Evolutionary conservation across 495 filamentous ascomycete species (phyloP), one percentile per base, ranked within the genome.

Genomic region (Massariosphaeria phaeospora): DNA sequence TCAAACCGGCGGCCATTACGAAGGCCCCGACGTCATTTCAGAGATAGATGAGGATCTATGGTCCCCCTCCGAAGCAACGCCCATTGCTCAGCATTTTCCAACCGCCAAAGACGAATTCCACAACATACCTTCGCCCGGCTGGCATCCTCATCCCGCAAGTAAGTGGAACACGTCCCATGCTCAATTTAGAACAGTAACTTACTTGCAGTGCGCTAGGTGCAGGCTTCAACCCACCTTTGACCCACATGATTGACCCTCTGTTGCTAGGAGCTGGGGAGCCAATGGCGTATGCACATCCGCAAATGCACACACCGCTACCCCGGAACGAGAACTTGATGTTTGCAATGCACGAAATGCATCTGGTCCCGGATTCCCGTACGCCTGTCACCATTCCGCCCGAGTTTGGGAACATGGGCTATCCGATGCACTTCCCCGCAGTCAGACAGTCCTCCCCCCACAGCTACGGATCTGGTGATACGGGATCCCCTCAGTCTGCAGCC

Each of bases 271-370:
- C 56, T 11, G 57, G 51, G 2, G 57, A 55, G 25, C 17, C 52
- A 18, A 58, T 52, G 27, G 23, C 11, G 11, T 61, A 34, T 39
- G n/a, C 36, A 3, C 57, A 55, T 3, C 43, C 43, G n/a, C 34
- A n/a, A 18, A 53, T 61, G 51, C 51, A 55, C 29, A 9, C 38
- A 10, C 15, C 21, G 13, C 49, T 61, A 23, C 57, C 24, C 1
- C 57, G 51, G n/a, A 55, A 55, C 24, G 50, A 50, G 17, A 51
- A 61, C 21, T 29, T 61, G n/a, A 61, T 61, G 43, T 61, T 44
- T 25, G 44, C 50, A 13, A 61, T 61, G 57, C 48, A 61, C 51
- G 57, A 61, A 10, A 61, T 61, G 57, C 57, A 61, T 41, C 45
- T 55, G 12, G 20, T 61, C 2, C 57, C 33, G 7, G 45, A 61